Evolutionary conservation across 2,329 filamentous ascomycete species (phyloP), one percentile per base, ranked within the genome.

Genomic region (Apiospora koreana): DNA sequence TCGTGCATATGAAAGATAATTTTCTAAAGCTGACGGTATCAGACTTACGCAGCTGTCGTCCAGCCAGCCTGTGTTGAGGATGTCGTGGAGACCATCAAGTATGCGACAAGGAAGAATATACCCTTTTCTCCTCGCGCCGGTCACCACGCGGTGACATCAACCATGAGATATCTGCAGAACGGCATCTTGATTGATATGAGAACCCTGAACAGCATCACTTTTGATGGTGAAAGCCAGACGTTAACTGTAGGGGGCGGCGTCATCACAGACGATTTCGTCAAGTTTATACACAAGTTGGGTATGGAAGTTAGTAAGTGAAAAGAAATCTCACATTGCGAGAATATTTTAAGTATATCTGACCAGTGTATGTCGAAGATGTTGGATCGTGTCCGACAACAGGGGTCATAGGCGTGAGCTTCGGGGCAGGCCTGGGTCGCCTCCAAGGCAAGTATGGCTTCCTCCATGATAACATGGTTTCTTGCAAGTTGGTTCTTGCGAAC

Each of bases 401-500:
- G 8, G 41, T 66, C 5, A 62, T 62, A 31, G 54, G 54, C 1
- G 54, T 62, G 31, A 10, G 28, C 28, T n/a, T 62, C 18, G 54
- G 54, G 0, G 54, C 54, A n/a, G 54, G 54, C 10, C 54, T 62
- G 1, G 54, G 54, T 8, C 31, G 54, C 7, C 28, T 62, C 1
- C 54, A 62, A 14, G 54, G 54, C 8, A 62, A 62, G 54, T 62
- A 62, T n/a, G 54, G 54, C 31, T 62, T 62, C 21, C 35, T 62
- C 18, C 54, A 62, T 8, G 54, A 62, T 7, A 62, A 62, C 18
- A 62, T 62, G 54, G 28, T 62, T 38, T 62, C 54, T 18, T 68
- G 46, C 45, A 48, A 68, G 31, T 25, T 68, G 9, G 66, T 68
- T 10, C 66, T 68, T 45, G 66, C 66, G n/a, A 50, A 64, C 38